These are phyloP conservation scores for Hsuehochloa calcarea DNA, from an alignment of 176 grass and related monocot genomes.

Conservation along the genomic window DNA sequence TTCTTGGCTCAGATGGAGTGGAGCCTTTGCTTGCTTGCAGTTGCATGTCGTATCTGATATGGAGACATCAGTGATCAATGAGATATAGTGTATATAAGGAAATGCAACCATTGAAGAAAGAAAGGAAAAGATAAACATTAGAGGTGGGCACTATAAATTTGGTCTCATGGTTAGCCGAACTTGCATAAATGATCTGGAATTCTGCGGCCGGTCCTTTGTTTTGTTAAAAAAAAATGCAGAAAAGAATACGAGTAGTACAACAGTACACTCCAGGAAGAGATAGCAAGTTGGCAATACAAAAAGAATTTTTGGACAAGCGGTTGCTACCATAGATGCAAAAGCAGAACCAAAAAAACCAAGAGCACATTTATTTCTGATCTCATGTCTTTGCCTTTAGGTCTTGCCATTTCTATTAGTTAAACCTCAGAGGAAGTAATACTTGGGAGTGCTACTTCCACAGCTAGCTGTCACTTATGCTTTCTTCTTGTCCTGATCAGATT, in stretches of 20 bases:
- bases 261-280: not conserved
- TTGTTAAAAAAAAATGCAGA: not conserved
- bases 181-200: constrained; percentile 2
- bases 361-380: constrained; percentile 9
- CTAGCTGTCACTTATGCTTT: not conserved
- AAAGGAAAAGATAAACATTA: not conserved
- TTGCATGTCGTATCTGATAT: too few species aligned
- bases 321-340: not conserved
- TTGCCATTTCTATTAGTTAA: not conserved
- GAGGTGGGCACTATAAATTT: constrained; percentile 12
- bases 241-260: not conserved
- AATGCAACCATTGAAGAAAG: not conserved
- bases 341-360: not conserved
- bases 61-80: too few species aligned
- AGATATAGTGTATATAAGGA: not conserved
- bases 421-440: not conserved
- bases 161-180: constrained; percentile 14
- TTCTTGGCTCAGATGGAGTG: constrained; percentile 12
- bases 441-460: not conserved
- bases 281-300: not conserved
- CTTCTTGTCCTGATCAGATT: not conserved
- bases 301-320: not conserved
- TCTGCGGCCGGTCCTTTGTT: not conserved
- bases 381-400: not conserved
- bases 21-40: not conserved